Evolutionary conservation across 345 rosid species (phyloP).

Genomic region (Nasturtium officinale): DNA sequence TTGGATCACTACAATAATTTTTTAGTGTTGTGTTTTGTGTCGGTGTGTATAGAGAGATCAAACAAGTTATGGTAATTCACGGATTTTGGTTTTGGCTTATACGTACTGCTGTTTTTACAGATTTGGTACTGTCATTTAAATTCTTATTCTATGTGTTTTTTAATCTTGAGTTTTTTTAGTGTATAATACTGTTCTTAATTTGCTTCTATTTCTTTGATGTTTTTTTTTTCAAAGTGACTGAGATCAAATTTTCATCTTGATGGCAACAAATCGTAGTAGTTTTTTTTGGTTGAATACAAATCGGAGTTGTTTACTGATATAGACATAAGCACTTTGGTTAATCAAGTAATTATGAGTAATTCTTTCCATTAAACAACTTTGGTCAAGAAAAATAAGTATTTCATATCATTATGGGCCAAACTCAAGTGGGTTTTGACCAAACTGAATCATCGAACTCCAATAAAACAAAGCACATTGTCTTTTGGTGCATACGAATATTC

Average conservation of each 20-base stretch:
- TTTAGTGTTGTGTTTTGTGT: not conserved
- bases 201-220: not conserved
- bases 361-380: constrained; percentile 20
- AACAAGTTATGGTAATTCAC: not conserved
- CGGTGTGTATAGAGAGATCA: not conserved
- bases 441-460: constrained; percentile 43
- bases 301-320: not conserved
- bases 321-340: constrained; percentile 29
- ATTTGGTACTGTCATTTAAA: not conserved
- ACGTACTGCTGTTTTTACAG: not conserved
- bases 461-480: constrained; percentile 36
- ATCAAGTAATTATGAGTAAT: constrained; percentile 24
- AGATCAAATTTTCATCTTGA: not conserved
- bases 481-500: constrained; percentile 30
- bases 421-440: constrained; percentile 43
- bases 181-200: not conserved
- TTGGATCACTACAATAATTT: too few species aligned
- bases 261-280: not conserved
- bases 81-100: not conserved
- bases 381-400: constrained; percentile 19
- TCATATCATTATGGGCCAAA: constrained; percentile 31
- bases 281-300: too few species aligned
- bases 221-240: not conserved
- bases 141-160: not conserved
- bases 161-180: not conserved